Base-by-base conservation (phyloP, 1,284 basidiomycete species). In the Ceratorhiza oryzae-sativae region DNA sequence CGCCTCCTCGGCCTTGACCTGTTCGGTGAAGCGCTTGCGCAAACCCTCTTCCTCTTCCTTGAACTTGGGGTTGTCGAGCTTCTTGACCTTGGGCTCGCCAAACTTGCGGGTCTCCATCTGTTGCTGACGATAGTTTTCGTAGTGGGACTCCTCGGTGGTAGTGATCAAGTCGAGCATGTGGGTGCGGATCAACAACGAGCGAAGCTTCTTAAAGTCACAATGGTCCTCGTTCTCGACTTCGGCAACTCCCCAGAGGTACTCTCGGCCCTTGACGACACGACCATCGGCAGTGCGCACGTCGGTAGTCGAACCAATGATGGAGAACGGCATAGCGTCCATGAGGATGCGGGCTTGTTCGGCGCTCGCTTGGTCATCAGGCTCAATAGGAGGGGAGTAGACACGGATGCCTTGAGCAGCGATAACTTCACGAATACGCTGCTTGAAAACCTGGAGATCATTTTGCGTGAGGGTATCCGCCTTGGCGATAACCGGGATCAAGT, bases 61-160 rank as follows among this genome's bases (percentile, higher is more conserved):
- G 90, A 97, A 99, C 84, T 98, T 98, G 78, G 97, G 97, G 83
- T 99, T 99, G 83, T 99, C 97, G 76, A 96, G 86, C 85, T 98
- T 98, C 88, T 95, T 97, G 77, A 97, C 94, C 85, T 98, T 98
- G 77, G 95, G 90, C 83, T 99, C 97, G 77, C 97, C 97, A 77
- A 96, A 97, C 84, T 99, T 99, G 83, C 97, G 91, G 20, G 97
- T 98, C 86, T 99, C 97, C 97, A 99, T 98, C 84, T 99, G 97
- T 76, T 94, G 88, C 79, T 98, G 94, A 73, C 97, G 89, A 86
- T 99, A 99, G 81, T 93, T 93, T 84, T 99, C 97, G 81, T 99
- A 99, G 82, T 99, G 97, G 34, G 86, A 85, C 77, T 99, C 97
- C 82, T 99, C 97, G 42, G 95, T 97, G 3, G 94, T 96, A 62